These are phyloP conservation scores for Lentinula sp. DNA, from an alignment of 768 basidiomycete genomes.

Conservation along the genomic window DNA sequence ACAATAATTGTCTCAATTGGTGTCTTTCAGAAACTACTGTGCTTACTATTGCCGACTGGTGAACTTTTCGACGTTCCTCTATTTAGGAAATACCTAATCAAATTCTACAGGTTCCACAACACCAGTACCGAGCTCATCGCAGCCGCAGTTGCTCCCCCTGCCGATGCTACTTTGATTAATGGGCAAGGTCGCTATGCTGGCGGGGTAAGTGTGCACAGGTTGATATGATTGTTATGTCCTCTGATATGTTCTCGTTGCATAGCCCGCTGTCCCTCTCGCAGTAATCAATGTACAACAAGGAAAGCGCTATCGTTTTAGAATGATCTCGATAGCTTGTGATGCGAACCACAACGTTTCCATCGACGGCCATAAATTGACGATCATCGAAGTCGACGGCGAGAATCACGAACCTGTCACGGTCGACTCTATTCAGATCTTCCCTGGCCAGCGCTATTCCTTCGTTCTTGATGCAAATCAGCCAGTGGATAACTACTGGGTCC, in stretches of 20 bases:
- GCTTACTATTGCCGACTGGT: constrained; percentile 7
- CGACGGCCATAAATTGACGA: constrained; percentile 30
- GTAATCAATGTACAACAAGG: constrained; percentile 34
- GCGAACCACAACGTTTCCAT: constrained; percentile 37
- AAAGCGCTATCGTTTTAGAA: constrained; percentile 47
- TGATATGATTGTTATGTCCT: neutral
- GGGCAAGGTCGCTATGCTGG: constrained; percentile 2
- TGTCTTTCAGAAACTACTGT: constrained; percentile 4
- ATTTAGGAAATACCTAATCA: neutral
- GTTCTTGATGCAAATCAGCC: constrained; percentile 30
- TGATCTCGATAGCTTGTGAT: constrained; percentile 43
- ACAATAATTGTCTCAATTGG: neutral
- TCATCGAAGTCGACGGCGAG: constrained; percentile 35
- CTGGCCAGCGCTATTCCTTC: constrained; percentile 28
- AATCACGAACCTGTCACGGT: constrained; percentile 25
- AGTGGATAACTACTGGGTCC: constrained; percentile 36
- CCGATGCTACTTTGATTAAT: constrained; percentile 9
- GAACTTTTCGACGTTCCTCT: neutral
- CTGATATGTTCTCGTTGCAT: neutral
- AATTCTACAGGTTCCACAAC: neutral
- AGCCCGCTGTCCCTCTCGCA: constrained; percentile 23
- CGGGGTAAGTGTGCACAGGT: neutral
- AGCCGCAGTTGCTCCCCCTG: constrained; percentile 1
- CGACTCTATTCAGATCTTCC: constrained; percentile 33
- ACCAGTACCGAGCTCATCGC: neutral